Evolutionary conservation across 192 early-diverging fungal genomes (phyloP).

Genomic region (Coemansia sp.): DNA sequence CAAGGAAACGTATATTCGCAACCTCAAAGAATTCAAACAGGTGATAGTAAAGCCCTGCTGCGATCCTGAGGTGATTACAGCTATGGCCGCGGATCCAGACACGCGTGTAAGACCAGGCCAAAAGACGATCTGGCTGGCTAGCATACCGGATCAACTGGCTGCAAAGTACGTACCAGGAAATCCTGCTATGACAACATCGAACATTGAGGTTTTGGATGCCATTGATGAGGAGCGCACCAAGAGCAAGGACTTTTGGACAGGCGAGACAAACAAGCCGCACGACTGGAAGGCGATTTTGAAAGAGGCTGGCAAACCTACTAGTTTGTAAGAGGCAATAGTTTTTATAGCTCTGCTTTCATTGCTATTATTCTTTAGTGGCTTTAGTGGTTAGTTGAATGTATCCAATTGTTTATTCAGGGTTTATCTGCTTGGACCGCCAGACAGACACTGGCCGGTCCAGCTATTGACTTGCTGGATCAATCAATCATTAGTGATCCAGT

Average conservation of each 20-base stretch:
- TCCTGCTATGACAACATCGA: slow-evolving; percentile 6
- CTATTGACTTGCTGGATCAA: no score
- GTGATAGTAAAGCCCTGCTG: slow-evolving; percentile 20
- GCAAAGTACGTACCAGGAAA: slow-evolving; percentile 10
- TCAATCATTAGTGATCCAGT: no score
- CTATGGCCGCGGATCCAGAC: slow-evolving; percentile 22
- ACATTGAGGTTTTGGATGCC: slow-evolving; percentile 16
- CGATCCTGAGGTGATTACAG: slow-evolving; percentile 20
- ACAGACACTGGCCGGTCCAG: no score
- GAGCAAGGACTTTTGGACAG: slow-evolving; percentile 53
- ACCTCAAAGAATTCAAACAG: slow-evolving; percentile 38
- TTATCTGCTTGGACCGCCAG: no score
- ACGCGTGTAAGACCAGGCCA: slow-evolving; percentile 14
- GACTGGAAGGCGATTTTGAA: slow-evolving; percentile 43
- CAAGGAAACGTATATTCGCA: slow-evolving; percentile 36
- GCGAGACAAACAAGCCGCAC: slow-evolving; percentile 41
- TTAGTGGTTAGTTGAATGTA: no score
- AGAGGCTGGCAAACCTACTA: slow-evolving; percentile 7
- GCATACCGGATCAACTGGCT: slow-evolving; percentile 3
- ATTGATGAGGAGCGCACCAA: slow-evolving; percentile 26
- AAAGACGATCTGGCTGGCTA: slow-evolving; percentile 31
- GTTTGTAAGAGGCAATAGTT: neutral
- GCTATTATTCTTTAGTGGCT: no score
- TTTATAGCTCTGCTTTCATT: neutral
- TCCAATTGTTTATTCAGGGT: no score